Percentiles rank a stretch among this genome's conserved stretches.
phyloP scores from a whole-genome alignment of 2,329 filamentous ascomycete genomes.

The Aureobasidium zeae region DNA sequence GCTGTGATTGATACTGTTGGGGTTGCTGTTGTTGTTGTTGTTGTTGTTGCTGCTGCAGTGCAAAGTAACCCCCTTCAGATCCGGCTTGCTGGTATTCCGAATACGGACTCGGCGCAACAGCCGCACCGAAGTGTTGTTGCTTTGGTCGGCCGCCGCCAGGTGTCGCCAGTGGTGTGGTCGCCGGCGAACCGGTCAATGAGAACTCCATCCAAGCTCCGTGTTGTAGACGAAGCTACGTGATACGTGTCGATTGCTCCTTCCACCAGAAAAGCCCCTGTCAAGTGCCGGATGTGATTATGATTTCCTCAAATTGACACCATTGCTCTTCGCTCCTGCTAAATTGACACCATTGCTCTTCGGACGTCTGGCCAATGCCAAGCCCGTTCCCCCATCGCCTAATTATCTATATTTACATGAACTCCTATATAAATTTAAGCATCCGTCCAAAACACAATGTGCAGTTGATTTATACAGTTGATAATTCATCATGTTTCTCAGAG shows the following conservation, averaged over 20 bases:
- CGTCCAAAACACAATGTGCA: too few relatives aligned
- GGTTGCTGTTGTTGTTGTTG: slow-evolving; percentile 23
- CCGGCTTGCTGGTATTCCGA: slow-evolving; percentile 37
- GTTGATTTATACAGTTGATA: too few relatives aligned
- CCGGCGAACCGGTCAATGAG: slow-evolving; percentile 5
- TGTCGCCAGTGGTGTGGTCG: neutral
- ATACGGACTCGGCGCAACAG: slow-evolving; percentile 11
- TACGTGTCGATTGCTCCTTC: neutral
- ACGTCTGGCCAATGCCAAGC: slow-evolving; percentile 9
- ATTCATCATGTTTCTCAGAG: too few relatives aligned
- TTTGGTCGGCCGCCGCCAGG: neutral
- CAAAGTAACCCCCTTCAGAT: slow-evolving; percentile 35
- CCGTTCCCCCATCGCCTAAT: too few relatives aligned
- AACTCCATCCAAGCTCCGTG: slow-evolving; percentile 7
- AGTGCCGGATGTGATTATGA: neutral
- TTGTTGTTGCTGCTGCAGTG: slow-evolving; percentile 26
- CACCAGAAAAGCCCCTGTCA: neutral
- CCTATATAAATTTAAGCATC: too few relatives aligned
- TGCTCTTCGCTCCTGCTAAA: neutral
- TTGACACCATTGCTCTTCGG: slow-evolving; percentile 9
- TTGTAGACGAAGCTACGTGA: slow-evolving; percentile 12
- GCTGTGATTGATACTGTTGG: slow-evolving; percentile 20
- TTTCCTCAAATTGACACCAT: too few relatives aligned
- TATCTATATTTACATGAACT: too few relatives aligned
- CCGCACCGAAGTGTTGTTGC: neutral